Base-by-base conservation (phyloP, 805 yeast species). In the Saccharomycopsis amapae region DNA sequence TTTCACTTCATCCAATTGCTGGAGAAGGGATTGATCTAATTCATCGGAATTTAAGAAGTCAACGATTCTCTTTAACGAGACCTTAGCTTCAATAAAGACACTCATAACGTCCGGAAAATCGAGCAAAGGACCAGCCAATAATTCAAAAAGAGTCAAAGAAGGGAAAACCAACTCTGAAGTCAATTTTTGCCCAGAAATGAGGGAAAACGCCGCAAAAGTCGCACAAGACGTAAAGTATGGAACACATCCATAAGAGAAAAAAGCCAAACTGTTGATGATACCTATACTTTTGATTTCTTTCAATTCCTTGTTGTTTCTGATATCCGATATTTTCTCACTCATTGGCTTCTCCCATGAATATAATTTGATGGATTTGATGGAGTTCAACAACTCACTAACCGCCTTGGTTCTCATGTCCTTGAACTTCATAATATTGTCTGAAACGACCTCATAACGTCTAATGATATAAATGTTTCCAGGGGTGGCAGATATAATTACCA, bases 91-190 rank as follows among this genome's bases (percentile, higher is more conserved):
- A 45, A 79, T 72, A 45, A 78, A 54, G 4, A 76, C 65, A 3
- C 76, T 78, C 36, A 79, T 69, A 26, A 76, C 62, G 1, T 69
- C 60, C 0, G 88, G 88, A 39, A 81, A 68, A 6, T 73, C 71
- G 54, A 71, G 67, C 26, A 81, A 72, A 5, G 85, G 85, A 34
- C 68, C 73, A 3, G 79, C 69, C 32, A 81, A 58, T 46, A 81
- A 60, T 48, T 75, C 73, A 54, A 81, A 76, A 42, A 81, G 62
- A 1, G 85, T 64, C 47, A 81, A 64, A 1, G 86, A 79, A 5
- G 88, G 86, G 59, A 81, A 81, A 3, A 79, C 80, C 46, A 81
- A 68, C 38, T 80, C 83, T 6, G 86, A 78, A 4, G 85, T 72
- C 52, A 81, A 63, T 23, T 71, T 67, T 6, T 26, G 13, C 12